Conservation (phyloP, 371 early-diverging fungal genomes). For the Mucor ambiguus region DNA sequence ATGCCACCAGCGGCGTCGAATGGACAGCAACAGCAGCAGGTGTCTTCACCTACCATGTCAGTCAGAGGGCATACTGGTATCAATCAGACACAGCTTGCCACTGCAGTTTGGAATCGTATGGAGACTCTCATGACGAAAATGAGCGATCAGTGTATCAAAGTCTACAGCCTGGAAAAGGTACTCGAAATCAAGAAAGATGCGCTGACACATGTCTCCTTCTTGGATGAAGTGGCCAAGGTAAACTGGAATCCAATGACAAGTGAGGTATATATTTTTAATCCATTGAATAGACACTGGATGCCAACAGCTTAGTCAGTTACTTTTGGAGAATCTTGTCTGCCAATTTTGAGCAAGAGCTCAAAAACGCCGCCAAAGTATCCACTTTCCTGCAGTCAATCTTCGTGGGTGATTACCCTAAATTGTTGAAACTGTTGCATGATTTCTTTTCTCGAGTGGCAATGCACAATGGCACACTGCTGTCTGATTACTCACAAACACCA, state of each 20-base stretch:
- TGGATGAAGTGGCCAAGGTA: constrained; percentile 60
- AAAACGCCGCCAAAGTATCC: constrained; percentile 54
- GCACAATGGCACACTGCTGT: constrained; percentile 50
- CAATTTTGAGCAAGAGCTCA: constrained; percentile 52
- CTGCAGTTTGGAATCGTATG: constrained; percentile 69
- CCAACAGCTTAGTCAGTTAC: constrained; percentile 45
- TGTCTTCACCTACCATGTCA: constrained; percentile 19
- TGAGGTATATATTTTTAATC: background rate
- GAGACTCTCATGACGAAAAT: constrained; percentile 76
- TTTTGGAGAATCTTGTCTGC: constrained; percentile 52
- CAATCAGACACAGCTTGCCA: constrained; percentile 56
- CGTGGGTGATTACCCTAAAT: constrained; percentile 74
- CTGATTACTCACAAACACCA: constrained; percentile 66
- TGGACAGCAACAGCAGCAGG: background rate
- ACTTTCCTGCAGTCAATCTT: constrained; percentile 71
- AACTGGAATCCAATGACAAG: background rate
- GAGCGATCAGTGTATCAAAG: constrained; percentile 69
- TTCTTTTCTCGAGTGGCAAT: constrained; percentile 75
- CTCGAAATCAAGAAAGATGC: constrained; percentile 73
- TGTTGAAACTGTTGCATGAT: constrained; percentile 75
- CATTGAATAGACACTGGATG: constrained; percentile 32
- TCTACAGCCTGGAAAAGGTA: constrained; percentile 74
- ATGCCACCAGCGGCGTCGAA: constrained; percentile 44
- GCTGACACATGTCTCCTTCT: constrained; percentile 63
- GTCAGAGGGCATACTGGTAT: constrained; percentile 49